Base-by-base conservation (phyloP, 192 early-diverging fungal genomes). In the Spizellomyces punctatus region DNA sequence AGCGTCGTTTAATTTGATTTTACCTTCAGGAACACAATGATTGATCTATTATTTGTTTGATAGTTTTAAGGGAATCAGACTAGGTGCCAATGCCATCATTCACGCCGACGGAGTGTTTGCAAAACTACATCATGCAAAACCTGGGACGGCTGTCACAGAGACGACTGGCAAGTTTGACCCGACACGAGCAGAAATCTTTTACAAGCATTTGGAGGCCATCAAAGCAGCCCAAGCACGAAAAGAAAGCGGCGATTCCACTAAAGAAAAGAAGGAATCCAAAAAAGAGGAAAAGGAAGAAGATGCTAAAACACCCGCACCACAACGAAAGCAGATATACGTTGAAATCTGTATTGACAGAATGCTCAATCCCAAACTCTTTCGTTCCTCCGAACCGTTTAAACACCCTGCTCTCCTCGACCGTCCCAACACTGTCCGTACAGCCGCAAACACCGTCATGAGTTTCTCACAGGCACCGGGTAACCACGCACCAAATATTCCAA, bases 41-140 rank as follows among this genome's bases (percentile, higher is more conserved):
- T 36, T 36, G 27, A 36, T 3, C 27, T 36, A 2, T 36, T 36
- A 2, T 36, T 45, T 16, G 10, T 61, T 21, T 62, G 36, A 17
- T 46, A 71, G 69, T 17, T 71, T 64, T 36, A 21, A 46, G 19
- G 71, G 52, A 7, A 45, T 64, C 17, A 16, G 27, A 12, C 58
- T 72, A 6, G 61, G 50, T 22, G 1, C 42, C 21, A 65, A 56
- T 41, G 44, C 61, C 8, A 41, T 72, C 36, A 72, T 72, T 19
- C 71, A 72, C 46, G 71, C 71, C 9, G 71, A 72, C 54, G 71
- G 71, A 5, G 46, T 58, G 17, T 65, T 72, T 52, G 69, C 58
- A 0, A 43, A 63, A 17, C 43, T 71, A 36, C 27, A 14, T 6
- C 41, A 10, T 42, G 57, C 52, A 6, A 22, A 22, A 44, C n/a